phyloP scores from a whole-genome alignment of 495 filamentous ascomycete genomes.

The Penicillium flavigenum region DNA sequence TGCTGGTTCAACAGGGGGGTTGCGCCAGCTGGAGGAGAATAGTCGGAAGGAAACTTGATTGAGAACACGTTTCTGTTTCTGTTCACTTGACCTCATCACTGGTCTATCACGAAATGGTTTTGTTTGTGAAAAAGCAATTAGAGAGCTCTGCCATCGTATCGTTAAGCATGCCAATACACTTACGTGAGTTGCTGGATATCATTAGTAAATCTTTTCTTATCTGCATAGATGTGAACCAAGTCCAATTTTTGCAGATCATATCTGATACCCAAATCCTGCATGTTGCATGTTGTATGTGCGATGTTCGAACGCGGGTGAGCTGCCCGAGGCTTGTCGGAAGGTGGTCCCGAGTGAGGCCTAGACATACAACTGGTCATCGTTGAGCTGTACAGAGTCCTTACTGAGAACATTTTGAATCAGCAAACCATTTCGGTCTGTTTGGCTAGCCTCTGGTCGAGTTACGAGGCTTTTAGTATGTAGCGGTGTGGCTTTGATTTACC shows the following conservation, averaged over 20 bases:
- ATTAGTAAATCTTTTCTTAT: not conserved
- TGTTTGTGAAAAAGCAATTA: not conserved
- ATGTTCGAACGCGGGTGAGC: not conserved
- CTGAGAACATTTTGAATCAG: not conserved
- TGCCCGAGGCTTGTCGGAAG: not conserved
- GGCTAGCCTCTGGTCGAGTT: not conserved
- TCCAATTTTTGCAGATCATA: not conserved
- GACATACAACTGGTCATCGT: not conserved
- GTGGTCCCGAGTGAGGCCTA: not conserved
- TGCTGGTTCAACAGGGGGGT: not conserved
- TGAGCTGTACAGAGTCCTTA: not conserved
- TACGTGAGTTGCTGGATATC: not conserved
- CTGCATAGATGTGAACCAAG: not conserved
- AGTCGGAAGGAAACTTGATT: not conserved
- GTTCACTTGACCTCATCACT: not conserved
- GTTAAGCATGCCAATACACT: not conserved
- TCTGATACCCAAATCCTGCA: not conserved
- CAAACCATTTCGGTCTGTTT: not conserved
- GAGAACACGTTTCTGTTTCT: not conserved
- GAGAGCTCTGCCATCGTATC: not conserved
- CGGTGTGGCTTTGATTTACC: not conserved
- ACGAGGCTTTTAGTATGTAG: not conserved
- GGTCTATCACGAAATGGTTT: not conserved
- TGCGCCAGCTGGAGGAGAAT: not conserved
- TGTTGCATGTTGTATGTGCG: not conserved